Conservation (phyloP, 106 monocot species). For the Agapanthus africanus region DNA sequence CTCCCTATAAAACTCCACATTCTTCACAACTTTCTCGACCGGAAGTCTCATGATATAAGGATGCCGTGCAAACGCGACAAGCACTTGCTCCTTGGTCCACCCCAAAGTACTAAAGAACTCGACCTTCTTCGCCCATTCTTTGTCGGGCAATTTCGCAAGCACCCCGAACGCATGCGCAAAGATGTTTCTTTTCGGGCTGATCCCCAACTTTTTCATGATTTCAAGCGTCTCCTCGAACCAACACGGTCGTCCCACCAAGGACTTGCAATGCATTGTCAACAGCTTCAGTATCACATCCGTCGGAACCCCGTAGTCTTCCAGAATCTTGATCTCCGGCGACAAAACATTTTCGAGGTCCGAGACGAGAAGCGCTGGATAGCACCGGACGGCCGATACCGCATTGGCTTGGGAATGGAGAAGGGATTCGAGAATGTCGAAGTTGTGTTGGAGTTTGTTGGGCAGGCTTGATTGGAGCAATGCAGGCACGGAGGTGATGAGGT, state of each 20-base stretch:
- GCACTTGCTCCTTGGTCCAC: slow-evolving; percentile 27
- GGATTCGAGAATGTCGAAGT: slow-evolving; percentile 8
- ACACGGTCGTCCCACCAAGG: background rate
- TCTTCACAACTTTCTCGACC: slow-evolving; percentile 19
- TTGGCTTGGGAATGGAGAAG: slow-evolving; percentile 9
- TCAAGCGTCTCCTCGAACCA: background rate
- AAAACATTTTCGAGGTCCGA: slow-evolving; percentile 6
- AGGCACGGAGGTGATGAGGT: slow-evolving; percentile 10
- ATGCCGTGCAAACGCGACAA: slow-evolving; percentile 17
- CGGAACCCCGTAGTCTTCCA: slow-evolving; percentile 13
- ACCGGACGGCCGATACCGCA: slow-evolving; percentile 5
- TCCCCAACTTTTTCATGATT: slow-evolving; percentile 10
- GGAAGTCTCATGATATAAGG: slow-evolving; percentile 15
- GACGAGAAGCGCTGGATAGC: slow-evolving; percentile 5
- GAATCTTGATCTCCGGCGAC: slow-evolving; percentile 5
- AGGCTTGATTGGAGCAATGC: slow-evolving; percentile 16
- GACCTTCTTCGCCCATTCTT: slow-evolving; percentile 17
- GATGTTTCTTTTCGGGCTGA: slow-evolving; percentile 13
- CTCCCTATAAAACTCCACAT: slow-evolving; percentile 16
- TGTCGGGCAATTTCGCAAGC: slow-evolving; percentile 2
- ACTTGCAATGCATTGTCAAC: background rate
- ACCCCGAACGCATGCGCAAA: slow-evolving; percentile 19
- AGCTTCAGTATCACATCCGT: slow-evolving; percentile 3
- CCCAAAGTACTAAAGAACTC: slow-evolving; percentile 21
- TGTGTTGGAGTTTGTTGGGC: slow-evolving; percentile 1